Base-by-base conservation (phyloP, 2,329 filamentous ascomycete genomes). In the Calonectria hongkongensis region DNA sequence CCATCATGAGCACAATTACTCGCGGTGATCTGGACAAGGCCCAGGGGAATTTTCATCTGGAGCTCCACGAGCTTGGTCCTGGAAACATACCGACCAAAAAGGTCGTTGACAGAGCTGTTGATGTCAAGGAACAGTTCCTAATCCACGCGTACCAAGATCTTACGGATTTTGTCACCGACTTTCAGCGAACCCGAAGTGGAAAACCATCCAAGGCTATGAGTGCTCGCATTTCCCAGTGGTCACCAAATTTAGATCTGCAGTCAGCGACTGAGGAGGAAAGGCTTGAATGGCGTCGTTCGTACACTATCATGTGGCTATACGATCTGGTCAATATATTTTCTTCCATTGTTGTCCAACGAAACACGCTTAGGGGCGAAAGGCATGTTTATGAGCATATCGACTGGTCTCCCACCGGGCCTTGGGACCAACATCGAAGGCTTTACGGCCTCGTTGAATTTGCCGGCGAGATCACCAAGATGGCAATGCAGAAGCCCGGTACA, bases 261-360 rank as follows among this genome's bases (percentile, higher is more conserved):
- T 54, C 58, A 2, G 85, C 84, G 0, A 86, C 78, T n/a, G 78
- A 84, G 12, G 78, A 85, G 6, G 76, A 88, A 63, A 79, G 85
- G 27, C 47, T 87, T 4, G 78, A 82, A 10, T 90, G 88, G 88
- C 86, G 88, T 8, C 85, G 86, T 2, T 75, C 79, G 0, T 89
- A 88, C 66, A 88, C 85, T 2, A 87, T 89, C 72, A 88, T 86
- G 71, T 89, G 87, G 87, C 83, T 90, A 0, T 89, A 89, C 71
- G 87, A 89, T 67, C 75, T 89, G 7, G 85, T 89, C 74, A 89
- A 88, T 64, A 30, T 87, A 5, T 88, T 84, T 68, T 86, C 85
- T 0, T 74, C 79, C 4, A 77, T 84, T 68, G 84, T 87, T 21
- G 79, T 86, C 1, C 82, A 87, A 66, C 80, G 79, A 7, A 85